These are phyloP conservation scores for Helianthus tuberosus DNA, from an alignment of 129 eudicot species.

Conservation along the genomic window DNA sequence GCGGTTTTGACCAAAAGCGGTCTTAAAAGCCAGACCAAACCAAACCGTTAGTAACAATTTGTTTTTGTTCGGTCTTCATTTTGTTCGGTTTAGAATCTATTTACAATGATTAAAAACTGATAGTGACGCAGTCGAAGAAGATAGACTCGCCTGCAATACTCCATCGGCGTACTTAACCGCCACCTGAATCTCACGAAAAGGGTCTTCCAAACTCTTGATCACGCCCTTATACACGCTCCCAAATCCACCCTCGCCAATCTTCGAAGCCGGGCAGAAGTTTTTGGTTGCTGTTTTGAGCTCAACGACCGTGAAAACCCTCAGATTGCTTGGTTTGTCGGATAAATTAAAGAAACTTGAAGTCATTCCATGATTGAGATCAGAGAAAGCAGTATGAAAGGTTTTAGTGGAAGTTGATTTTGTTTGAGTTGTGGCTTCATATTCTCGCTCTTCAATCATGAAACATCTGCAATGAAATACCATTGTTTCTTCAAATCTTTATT, in stretches of 20 bases:
- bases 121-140: no score
- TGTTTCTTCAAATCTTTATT: not conserved
- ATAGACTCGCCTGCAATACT: slow-evolving; percentile 25
- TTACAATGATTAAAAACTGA: no score
- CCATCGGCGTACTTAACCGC: slow-evolving; percentile 55
- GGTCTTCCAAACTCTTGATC: slow-evolving; percentile 53
- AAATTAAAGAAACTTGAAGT: slow-evolving; percentile 31
- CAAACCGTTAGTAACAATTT: no score
- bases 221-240: slow-evolving; percentile 67
- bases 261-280: slow-evolving; percentile 48
- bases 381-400: slow-evolving; percentile 11
- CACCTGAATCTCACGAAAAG: slow-evolving; percentile 49
- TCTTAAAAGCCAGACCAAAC: no score
- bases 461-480: slow-evolving; percentile 30
- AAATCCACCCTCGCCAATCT: slow-evolving; percentile 51
- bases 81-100: no score
- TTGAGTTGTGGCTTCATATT: slow-evolving; percentile 2
- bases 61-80: no score
- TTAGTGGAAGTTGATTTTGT: slow-evolving; percentile 10
- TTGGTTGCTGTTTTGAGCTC: slow-evolving; percentile 63
- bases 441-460: slow-evolving; percentile 9
- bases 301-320: slow-evolving; percentile 53
- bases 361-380: not conserved
- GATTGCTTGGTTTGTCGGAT: slow-evolving; percentile 53
- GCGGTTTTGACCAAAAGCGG: no score